phyloP scores from a whole-genome alignment of 169 alveolate genomes.

The Plasmodium malariae region DNA sequence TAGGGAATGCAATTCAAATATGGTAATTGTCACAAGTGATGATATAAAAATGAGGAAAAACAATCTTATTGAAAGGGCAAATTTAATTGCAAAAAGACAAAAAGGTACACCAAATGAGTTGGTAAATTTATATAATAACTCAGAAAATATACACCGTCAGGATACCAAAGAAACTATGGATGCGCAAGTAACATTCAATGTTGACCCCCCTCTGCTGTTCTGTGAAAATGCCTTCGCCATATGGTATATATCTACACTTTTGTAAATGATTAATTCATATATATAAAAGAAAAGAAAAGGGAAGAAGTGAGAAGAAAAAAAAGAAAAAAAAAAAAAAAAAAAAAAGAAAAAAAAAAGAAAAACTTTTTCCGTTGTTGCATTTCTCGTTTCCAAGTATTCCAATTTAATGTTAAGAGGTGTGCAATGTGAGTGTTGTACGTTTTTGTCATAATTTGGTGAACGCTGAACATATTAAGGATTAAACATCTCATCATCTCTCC shows the following conservation, averaged over 20 bases:
- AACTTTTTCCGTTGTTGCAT: too few species aligned
- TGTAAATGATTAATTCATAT: background rate
- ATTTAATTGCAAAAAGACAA: conserved; percentile 21
- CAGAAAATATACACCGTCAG: background rate
- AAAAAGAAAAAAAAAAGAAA: too few species aligned
- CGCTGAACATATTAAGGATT: too few species aligned
- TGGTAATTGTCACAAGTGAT: background rate
- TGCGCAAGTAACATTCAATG: conserved; percentile 5
- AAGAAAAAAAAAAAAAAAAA: too few species aligned
- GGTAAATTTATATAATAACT: background rate
- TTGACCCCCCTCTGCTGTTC: conserved; percentile 31
- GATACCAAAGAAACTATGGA: background rate
- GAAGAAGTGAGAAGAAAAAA: too few species aligned
- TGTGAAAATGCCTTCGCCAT: conserved; percentile 33
- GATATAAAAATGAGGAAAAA: conserved; percentile 32
- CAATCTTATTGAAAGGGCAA: conserved; percentile 26
- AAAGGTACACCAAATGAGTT: background rate
- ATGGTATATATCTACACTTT: conserved; percentile 16
- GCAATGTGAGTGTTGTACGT: too few species aligned
- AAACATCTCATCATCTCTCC: too few species aligned
- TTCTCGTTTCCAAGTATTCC: too few species aligned
- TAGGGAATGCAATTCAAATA: background rate
- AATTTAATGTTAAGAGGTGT: too few species aligned
- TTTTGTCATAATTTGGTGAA: too few species aligned
- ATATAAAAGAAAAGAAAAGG: background rate